Base-by-base conservation (phyloP, 2,329 filamentous ascomycete genomes). In the Xylariaceae sp. region DNA sequence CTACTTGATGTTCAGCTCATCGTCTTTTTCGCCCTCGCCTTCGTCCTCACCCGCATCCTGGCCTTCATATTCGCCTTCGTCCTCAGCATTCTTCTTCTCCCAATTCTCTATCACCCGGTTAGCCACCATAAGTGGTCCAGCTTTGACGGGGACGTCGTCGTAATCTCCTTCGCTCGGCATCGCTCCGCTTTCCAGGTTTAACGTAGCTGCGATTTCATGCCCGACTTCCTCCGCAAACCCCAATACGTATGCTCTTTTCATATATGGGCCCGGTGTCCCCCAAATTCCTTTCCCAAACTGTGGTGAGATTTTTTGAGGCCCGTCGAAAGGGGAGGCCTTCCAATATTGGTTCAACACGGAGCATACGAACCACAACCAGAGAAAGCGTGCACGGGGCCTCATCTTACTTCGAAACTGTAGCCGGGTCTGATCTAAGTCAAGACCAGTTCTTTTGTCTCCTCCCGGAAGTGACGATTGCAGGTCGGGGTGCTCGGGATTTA, bases 351-450 rank as follows among this genome's bases (percentile, higher is more conserved):
- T 19, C 2, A 42, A 19, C 2, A 42, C 39, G 8, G 39, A 27
- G 19, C 27, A 42, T 10, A 21, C 39, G 20, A 42, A 42, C 39
- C 39, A 42, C 7, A 42, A 21, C 39, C 39, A 42, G 3, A 42
- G 19, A 19, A 22, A 35, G 8, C 29, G 21, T 8, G 39, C 20
- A 7, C 39, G 27, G 17, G 39, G 39, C 39, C 29, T 27, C 14
- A 22, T 5, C 5, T 34, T 22, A 6, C 20, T 19, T 11, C 27
- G 29, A 17, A 34, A 42, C 12, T 21, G 10, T 6, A 35, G 12
- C 3, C 17, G 39, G n/a, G 23, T 21, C 8, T 42, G 39, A 17
- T 42, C 39, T 8, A 42, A 8, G 20, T 35, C 39, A 12, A 33
- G 33, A 3, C 27, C 39, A 11, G 17, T 2, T 8, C 6, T 8